Evolutionary conservation across 1,284 basidiomycete species (phyloP).

Genomic region (Peniophora sp.): DNA sequence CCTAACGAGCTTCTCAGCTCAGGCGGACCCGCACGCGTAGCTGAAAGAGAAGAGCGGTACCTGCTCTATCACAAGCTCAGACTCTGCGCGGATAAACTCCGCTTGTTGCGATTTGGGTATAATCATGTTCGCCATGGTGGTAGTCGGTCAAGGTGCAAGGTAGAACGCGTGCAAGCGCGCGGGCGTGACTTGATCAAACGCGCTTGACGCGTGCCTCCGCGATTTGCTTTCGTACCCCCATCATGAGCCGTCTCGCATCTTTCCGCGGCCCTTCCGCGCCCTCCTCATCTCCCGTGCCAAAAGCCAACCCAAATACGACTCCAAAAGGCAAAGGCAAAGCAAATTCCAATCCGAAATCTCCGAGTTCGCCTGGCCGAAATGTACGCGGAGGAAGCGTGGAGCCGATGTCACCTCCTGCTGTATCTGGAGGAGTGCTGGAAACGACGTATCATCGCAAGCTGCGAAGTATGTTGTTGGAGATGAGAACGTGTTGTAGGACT

Average conservation of each 20-base stretch:
- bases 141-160: not conserved
- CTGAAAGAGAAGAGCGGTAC: slow-evolving; percentile 28
- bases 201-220: not conserved
- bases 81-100: slow-evolving; percentile 62
- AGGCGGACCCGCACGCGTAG: not conserved
- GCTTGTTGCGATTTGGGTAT: slow-evolving; percentile 9
- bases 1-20: slow-evolving; percentile 29
- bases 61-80: slow-evolving; percentile 62
- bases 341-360: slow-evolving; percentile 19
- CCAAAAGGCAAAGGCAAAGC: slow-evolving; percentile 18
- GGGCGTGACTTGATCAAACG: not conserved
- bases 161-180: not conserved
- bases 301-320: too few species aligned
- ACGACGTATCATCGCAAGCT: slow-evolving; percentile 68
- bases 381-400: slow-evolving; percentile 8
- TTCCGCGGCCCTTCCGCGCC: slow-evolving; percentile 74
- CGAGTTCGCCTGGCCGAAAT: slow-evolving; percentile 39
- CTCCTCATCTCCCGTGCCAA: slow-evolving; percentile 47
- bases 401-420: too few species aligned
- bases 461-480: slow-evolving; percentile 53
- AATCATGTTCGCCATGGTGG: not conserved
- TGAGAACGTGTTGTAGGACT: slow-evolving; percentile 48
- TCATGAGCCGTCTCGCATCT: slow-evolving; percentile 53
- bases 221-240: slow-evolving; percentile 6
- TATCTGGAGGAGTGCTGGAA: slow-evolving; percentile 24